These are phyloP conservation scores for Talaromyces nanjingensis DNA, from an alignment of 495 filamentous ascomycete genomes.

Conservation along the genomic window DNA sequence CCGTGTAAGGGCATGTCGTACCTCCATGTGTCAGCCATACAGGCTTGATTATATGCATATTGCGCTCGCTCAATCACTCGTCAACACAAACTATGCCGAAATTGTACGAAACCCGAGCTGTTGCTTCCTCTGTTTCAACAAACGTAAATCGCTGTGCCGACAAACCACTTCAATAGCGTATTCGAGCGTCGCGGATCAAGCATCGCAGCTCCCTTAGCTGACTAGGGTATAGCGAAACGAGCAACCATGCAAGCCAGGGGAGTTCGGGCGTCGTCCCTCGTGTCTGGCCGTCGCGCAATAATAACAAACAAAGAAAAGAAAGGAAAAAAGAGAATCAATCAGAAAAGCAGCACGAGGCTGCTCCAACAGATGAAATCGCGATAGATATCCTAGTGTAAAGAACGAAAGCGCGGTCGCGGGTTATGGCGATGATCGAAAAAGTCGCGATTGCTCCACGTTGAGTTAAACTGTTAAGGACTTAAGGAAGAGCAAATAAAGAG, in stretches of 20 bases:
- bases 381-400: not conserved
- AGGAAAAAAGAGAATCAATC: not conserved
- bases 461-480: too few relatives aligned
- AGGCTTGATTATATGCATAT: constrained; percentile 88
- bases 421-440: not conserved
- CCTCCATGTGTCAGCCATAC: constrained; percentile 89
- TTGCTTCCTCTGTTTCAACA: not conserved
- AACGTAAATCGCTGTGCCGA: not conserved
- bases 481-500: not conserved
- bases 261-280: not conserved
- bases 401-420: not conserved
- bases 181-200: constrained; percentile 5
- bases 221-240: not conserved
- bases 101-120: not conserved
- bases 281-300: not conserved
- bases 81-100: not conserved
- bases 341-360: not conserved
- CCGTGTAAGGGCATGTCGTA: constrained; percentile 31
- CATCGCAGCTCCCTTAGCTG: constrained; percentile 5
- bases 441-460: not conserved
- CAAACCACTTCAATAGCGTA: constrained; percentile 2
- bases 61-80: constrained; percentile 12
- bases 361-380: not conserved
- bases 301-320: not conserved
- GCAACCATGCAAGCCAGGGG: not conserved